phyloP scores from a whole-genome alignment of 192 early-diverging fungal genomes.

The Coemansia asiatica region DNA sequence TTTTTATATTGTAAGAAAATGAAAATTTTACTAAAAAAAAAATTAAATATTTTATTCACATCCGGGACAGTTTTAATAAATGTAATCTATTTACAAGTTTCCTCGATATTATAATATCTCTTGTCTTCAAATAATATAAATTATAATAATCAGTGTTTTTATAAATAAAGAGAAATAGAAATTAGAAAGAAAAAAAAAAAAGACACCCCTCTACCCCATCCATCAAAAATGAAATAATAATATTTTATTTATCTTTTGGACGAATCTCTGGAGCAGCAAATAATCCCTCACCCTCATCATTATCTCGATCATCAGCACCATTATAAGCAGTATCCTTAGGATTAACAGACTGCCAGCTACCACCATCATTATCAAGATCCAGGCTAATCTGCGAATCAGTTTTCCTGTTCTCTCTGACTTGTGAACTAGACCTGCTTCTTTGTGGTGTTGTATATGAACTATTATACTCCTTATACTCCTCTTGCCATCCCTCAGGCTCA shows the following conservation, averaged over 20 bases:
- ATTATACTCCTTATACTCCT: no score
- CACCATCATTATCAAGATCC: neutral
- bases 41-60: no score
- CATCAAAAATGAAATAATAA: neutral
- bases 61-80: no score
- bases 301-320: neutral
- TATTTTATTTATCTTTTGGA: neutral
- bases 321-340: neutral
- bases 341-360: neutral
- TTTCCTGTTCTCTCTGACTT: neutral
- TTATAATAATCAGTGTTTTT: no score
- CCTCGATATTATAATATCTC: no score
- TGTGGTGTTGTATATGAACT: neutral
- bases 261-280: neutral
- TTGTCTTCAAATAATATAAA: no score
- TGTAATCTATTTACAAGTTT: no score
- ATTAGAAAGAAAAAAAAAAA: neutral
- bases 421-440: neutral
- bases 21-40: no score
- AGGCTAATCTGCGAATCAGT: neutral
- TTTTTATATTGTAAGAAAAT: no score
- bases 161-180: neutral
- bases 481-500: neutral
- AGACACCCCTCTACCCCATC: no score
- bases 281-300: neutral